Base-by-base conservation (phyloP, 106 monocot genomes). In the Platanthera zijinensis region DNA sequence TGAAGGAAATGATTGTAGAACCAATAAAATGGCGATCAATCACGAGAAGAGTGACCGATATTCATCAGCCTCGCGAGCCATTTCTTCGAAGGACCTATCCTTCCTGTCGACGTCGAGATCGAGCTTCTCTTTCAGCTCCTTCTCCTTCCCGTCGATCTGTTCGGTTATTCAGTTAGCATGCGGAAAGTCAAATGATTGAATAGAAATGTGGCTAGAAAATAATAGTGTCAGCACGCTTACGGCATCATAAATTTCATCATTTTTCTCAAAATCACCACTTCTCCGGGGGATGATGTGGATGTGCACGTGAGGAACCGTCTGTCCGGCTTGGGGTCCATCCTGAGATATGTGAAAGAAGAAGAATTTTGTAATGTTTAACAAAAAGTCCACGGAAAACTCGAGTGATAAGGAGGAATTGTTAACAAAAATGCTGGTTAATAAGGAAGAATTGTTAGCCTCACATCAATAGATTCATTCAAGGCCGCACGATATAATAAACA, bases 271-370 rank as follows among this genome's bases (percentile, higher is more conserved):
- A 77, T 97, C 97, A 8, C 86, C 89, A 62, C 10, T 77, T 75
- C 88, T 97, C 77, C 96, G 84, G 1, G 93, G 97, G n/a, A 97
- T 52, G 62, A 97, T 85, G 76, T 94, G 94, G 70, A 97, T 91
- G 80, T 94, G 97, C 63, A 94, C 94, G 84, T 97, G 97, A 51
- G 89, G 87, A 78, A 97, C 97, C 19, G 94, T 89, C 72, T 97
- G 97, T 51, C 97, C 97, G 72, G 94, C 85, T 69, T 97, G 86
- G 81, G 91, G 93, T 61, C 93, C 97, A 82, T 97, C 97, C 97
- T 97, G 76, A 49, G 12, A 39, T 39, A 80, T 69, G 39, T 8
- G 63, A 76, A 73, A 51, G 50, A 54, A 46, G 25, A 59, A 57
- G 17, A 15, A 8, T 66, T 66, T 30, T 13, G 3, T 66, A 8